Evolutionary conservation across 1,284 basidiomycete species (phyloP), one percentile per base, ranked within the genome.

Genomic region (Hemileia vastatrix): DNA sequence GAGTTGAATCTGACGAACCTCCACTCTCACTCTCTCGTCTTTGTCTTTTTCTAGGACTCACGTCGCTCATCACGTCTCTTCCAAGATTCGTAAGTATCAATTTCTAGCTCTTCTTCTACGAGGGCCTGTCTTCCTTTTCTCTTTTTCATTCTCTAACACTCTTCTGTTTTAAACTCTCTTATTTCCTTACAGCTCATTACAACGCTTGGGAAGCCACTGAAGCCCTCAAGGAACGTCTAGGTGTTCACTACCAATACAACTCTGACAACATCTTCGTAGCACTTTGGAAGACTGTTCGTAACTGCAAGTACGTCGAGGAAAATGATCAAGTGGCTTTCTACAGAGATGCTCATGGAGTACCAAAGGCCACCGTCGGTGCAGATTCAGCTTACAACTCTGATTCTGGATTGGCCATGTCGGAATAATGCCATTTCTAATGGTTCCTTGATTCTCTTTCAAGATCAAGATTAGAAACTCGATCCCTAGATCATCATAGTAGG

Each of bases 21-120:
- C 8, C 64, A 70, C 44, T 88, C 88, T 57, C 84, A 83, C 33
- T 84, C 84, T 70, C 83, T 84, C 53, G 88, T 88, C 23, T 83
- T 89, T 71, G 88, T 88, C 66, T 93, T 95, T 75, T 89, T 87
- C 23, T 90, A 94, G n/a, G 81, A 95, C 92, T 27, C 92, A 95
- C 76, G 86, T 94, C 63, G 79, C 84, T 44, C 92, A 95, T 78
- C 92, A 95, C 77, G 83, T 92, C 68, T 84, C 82, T 64, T 89
- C 86, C 81, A 91, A 90, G 79, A 94, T 96, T 67, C 92, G 92
- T 19, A 91, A 95, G 78, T 94, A 90, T 75, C 79, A 89, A 67
- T 86, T 87, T 77, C 85, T 70, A 70, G 82, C 77, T 53, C 59
- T 4, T 11, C 27, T 53, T 11, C 3, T 27, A 32, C n/a, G n/a